phyloP scores from a whole-genome alignment of 441 rosid species.

The Euphorbia neoarborescens region DNA sequence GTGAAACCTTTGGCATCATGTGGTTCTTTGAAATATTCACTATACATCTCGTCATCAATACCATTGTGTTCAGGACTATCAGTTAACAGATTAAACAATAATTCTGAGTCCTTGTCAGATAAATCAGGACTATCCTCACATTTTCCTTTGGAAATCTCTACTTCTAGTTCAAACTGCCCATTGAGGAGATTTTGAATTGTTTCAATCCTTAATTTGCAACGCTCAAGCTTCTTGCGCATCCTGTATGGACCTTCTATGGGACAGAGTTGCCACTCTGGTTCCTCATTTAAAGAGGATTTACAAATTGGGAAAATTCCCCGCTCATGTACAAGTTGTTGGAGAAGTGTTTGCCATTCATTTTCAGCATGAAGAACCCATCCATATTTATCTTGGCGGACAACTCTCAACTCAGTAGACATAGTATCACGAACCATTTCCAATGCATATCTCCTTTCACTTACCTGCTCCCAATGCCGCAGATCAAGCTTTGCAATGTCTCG shows the following conservation, averaged over 20 bases:
- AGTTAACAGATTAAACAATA: slow-evolving; percentile 45
- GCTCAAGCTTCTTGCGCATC: slow-evolving; percentile 99
- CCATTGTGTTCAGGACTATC: slow-evolving; percentile 36
- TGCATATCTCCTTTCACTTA: slow-evolving; percentile 93
- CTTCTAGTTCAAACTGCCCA: slow-evolving; percentile 67
- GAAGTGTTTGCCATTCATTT: slow-evolving; percentile 99
- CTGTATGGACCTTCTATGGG: slow-evolving; percentile 99
- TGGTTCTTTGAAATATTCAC: slow-evolving; percentile 44
- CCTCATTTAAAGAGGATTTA: slow-evolving; percentile 47
- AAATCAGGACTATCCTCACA: slow-evolving; percentile 47
- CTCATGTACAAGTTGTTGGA: slow-evolving; percentile 97
- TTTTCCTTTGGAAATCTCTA: slow-evolving; percentile 50
- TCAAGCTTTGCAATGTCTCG: slow-evolving; percentile 79
- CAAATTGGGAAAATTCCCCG: slow-evolving; percentile 91
- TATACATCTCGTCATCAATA: slow-evolving; percentile 47
- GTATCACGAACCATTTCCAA: slow-evolving; percentile 91
- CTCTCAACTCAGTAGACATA: slow-evolving; percentile 99
- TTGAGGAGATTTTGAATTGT: slow-evolving; percentile 81
- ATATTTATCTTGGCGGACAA: slow-evolving; percentile 98
- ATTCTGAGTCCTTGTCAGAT: slow-evolving; percentile 59
- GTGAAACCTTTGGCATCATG: slow-evolving; percentile 40
- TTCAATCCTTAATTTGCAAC: slow-evolving; percentile 72
- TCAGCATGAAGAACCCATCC: slow-evolving; percentile 99
- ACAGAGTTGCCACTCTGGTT: slow-evolving; percentile 99
- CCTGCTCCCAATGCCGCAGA: slow-evolving; percentile 89